Percentiles rank a stretch among this genome's conserved stretches.
Evolutionary conservation across 1,284 basidiomycete species (phyloP).

Genomic region (Schizophyllum commune): DNA sequence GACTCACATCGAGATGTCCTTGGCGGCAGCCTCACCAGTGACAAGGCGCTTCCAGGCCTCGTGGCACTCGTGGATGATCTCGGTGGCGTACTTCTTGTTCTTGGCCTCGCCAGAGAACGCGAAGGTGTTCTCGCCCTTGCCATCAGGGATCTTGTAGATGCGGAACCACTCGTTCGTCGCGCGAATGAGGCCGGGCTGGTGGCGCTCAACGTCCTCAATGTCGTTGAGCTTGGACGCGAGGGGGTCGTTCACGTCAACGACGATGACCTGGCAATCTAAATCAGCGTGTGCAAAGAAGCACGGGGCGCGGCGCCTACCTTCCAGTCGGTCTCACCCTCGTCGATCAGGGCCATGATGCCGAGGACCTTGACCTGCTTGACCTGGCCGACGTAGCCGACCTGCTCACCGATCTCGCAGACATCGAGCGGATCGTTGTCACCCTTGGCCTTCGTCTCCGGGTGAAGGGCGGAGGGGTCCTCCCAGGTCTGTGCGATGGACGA

Average conservation of each 20-base stretch:
- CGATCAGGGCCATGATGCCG: slow-evolving; percentile 98
- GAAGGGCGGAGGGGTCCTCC: slow-evolving; percentile 87
- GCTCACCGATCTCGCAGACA: slow-evolving; percentile 99
- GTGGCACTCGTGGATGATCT: slow-evolving; percentile 98
- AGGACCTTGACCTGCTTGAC: slow-evolving; percentile 99
- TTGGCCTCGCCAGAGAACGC: slow-evolving; percentile 99
- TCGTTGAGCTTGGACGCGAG: slow-evolving; percentile 97
- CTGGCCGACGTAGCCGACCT: slow-evolving; percentile 89
- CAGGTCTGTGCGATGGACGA: slow-evolving; percentile 65
- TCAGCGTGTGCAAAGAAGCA: too few species aligned
- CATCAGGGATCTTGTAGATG: slow-evolving; percentile 98
- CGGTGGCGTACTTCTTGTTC: slow-evolving; percentile 98
- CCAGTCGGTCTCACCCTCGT: slow-evolving; percentile 99
- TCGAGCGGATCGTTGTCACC: slow-evolving; percentile 99
- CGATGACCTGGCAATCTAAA: slow-evolving; percentile 60
- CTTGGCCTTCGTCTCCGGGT: slow-evolving; percentile 98
- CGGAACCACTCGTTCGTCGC: slow-evolving; percentile 98
- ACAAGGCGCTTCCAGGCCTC: slow-evolving; percentile 98
- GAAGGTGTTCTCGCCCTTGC: slow-evolving; percentile 98
- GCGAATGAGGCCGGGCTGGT: slow-evolving; percentile 92
- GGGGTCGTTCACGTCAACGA: slow-evolving; percentile 95
- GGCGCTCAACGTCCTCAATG: slow-evolving; percentile 98
- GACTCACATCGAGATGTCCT: slow-evolving; percentile 78
- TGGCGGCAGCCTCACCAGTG: slow-evolving; percentile 70
- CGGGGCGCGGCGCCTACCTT: slow-evolving; percentile 41